Evolutionary conservation across 306 rosid genomes (phyloP), one percentile per base, ranked within the genome.

Genomic region (Begonia peltatifolia): DNA sequence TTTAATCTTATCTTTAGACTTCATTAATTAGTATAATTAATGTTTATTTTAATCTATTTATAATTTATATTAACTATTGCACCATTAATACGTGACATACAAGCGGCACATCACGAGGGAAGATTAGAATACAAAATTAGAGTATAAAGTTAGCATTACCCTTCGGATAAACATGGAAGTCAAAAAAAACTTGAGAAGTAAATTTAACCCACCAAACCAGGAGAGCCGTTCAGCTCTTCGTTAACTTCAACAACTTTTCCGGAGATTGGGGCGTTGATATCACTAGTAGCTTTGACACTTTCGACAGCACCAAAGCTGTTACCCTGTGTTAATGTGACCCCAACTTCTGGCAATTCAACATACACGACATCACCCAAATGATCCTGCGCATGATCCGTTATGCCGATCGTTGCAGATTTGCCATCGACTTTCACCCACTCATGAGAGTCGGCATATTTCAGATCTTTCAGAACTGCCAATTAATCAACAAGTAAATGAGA

Each of bases 251-350:
- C 56, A 12, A 90, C 85, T 73, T 83, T 74, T 25, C 99, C 99
- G 0, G 99, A 85, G 56, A 90, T 53, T 6, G 99, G 99, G 68
- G 94, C 80, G 66, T 90, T 65, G 23, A 90, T 51, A 70, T 90
- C 99, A 63, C 99, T 90, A 11, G 94, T 86, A 56, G 99, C 99
- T 68, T 90, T 90, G 57, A 90, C 95, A 52, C 99, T 90, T 73
- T 90, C 99, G 46, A 90, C 95, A 2, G 99, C 99, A 50, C 99
- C 95, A 58, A 90, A 86, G 55, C 82, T 54, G 20, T 47, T 67
- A 12, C 93, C 99, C 50, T 90, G 87, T 42, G 64, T 65, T 41
- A 83, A 82, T 12, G 73, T 13, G 1, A 44, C 47, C 42, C 99
- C 95, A 23, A 83, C 76, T 55, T 90, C 99, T 2, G 95, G 95